These are phyloP conservation scores for Blastobotrys illinoisensis DNA, from an alignment of 1,139 yeast species.

Conservation along the genomic window DNA sequence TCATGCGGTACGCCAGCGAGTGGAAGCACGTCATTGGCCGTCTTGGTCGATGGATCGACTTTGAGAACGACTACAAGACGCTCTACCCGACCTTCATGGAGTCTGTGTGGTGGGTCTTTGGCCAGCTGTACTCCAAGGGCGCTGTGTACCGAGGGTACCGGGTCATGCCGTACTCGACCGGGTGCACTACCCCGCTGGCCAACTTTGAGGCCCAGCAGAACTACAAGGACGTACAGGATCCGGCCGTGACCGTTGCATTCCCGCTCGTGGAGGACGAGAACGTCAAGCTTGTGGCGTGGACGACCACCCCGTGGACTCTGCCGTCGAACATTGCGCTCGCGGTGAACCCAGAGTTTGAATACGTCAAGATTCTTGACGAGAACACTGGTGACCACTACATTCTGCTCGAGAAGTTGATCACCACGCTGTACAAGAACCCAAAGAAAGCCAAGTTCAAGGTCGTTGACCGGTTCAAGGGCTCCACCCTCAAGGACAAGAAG, in stretches of 20 bases:
- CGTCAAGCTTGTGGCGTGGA: conserved; percentile 91
- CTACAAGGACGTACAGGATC: conserved; percentile 95
- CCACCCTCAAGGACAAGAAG: conserved; percentile 68
- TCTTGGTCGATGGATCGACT: conserved; percentile 98
- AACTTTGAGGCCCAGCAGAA: conserved; percentile 98
- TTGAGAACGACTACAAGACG: conserved; percentile 97
- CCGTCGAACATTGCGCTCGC: conserved; percentile 92
- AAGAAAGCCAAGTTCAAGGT: conserved; percentile 81
- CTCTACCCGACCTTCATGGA: conserved; percentile 95
- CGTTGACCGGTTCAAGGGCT: conserved; percentile 74
- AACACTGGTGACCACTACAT: conserved; percentile 75
- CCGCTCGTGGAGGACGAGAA: conserved; percentile 74
- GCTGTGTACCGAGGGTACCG: conserved; percentile 90
- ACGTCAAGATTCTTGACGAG: conserved; percentile 87
- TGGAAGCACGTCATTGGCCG: conserved; percentile 93
- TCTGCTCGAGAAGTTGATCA: conserved; percentile 72
- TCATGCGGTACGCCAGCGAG: conserved; percentile 92
- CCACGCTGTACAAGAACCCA: conserved; percentile 88
- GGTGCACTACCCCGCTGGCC: conserved; percentile 91
- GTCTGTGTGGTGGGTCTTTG: conserved; percentile 98
- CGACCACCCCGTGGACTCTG: conserved; percentile 99
- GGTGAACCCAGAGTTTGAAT: conserved; percentile 86
- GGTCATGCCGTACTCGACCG: conserved; percentile 99
- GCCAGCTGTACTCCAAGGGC: conserved; percentile 74
- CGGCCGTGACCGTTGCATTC: conserved; percentile 91